phyloP scores from a whole-genome alignment of 2,329 filamentous ascomycete species.

The Aspergillus piperis region DNA sequence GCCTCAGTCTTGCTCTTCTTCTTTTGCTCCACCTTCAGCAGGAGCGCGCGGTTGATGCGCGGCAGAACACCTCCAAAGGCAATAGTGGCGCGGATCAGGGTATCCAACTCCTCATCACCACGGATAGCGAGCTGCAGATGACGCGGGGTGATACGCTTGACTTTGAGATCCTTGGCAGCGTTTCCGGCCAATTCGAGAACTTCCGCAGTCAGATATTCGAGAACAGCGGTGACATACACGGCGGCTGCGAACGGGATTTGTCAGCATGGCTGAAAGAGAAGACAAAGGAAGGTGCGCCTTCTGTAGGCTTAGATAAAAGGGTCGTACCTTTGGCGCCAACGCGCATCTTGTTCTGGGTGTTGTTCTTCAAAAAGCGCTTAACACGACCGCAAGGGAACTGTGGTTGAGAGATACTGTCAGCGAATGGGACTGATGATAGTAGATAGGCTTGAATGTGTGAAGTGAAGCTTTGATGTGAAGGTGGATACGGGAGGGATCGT shows the following conservation, averaged over 20 bases:
- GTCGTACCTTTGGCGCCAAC: slow-evolving; percentile 80
- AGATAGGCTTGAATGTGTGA: neutral
- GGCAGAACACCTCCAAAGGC: slow-evolving; percentile 97
- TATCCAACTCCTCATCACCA: slow-evolving; percentile 97
- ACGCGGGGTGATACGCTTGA: slow-evolving; percentile 98
- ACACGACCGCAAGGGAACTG: slow-evolving; percentile 99
- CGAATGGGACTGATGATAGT: neutral
- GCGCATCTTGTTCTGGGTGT: slow-evolving; percentile 99
- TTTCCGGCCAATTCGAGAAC: slow-evolving; percentile 97
- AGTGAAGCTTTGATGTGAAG: neutral
- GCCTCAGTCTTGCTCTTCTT: slow-evolving; percentile 70
- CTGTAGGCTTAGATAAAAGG: neutral
- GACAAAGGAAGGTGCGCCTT: neutral
- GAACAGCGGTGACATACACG: slow-evolving; percentile 95
- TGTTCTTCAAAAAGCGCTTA: slow-evolving; percentile 99
- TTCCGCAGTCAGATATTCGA: slow-evolving; percentile 97
- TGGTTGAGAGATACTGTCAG: slow-evolving; percentile 7
- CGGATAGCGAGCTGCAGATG: slow-evolving; percentile 97
- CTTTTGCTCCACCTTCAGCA: slow-evolving; percentile 97
- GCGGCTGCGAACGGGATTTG: slow-evolving; percentile 59
- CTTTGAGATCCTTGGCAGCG: slow-evolving; percentile 98
- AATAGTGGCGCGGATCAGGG: slow-evolving; percentile 94
- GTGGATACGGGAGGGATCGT: neutral
- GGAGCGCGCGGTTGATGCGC: slow-evolving; percentile 95
- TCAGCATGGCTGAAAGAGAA: slow-evolving; percentile 14